Percentiles rank a stretch among this genome's conserved stretches.
Evolutionary conservation across 140 eudicot genomes (phyloP).

Genomic region (Artemisia princeps): DNA sequence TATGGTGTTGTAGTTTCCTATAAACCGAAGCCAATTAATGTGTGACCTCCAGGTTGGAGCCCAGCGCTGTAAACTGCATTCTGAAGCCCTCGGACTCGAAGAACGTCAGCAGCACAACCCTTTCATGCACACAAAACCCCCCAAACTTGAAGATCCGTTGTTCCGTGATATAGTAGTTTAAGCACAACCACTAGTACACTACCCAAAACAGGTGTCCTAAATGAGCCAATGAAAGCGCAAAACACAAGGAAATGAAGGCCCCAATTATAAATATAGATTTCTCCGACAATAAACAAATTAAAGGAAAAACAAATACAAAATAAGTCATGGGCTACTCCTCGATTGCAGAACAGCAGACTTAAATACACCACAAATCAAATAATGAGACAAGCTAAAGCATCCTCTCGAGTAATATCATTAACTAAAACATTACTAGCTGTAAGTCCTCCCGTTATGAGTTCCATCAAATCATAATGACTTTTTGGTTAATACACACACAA

Average conservation of each 20-base stretch:
- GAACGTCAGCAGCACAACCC: background rate
- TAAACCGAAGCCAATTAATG: background rate
- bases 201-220: too few species aligned
- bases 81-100: background rate
- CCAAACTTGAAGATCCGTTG: background rate
- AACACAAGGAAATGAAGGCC: constrained; percentile 11
- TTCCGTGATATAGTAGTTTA: background rate
- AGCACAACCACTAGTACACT: too few species aligned
- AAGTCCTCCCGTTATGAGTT: constrained; percentile 3
- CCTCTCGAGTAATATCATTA: background rate
- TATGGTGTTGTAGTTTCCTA: background rate
- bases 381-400: background rate
- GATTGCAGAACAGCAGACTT: constrained; percentile 1
- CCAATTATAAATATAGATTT: constrained; percentile 5
- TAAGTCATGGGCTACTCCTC: background rate
- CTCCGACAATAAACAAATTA: background rate
- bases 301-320: background rate
- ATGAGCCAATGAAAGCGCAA: too few species aligned
- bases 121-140: constrained; percentile 1
- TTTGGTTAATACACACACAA: too few species aligned
- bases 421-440: constrained; percentile 5
- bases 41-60: constrained; percentile 7
- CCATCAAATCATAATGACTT: background rate
- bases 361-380: background rate
- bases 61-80: background rate